Percentiles rank a stretch among this genome's conserved stretches.
Conservation (phyloP, 2,329 filamentous ascomycete species). For the Apiospora pterosperma region DNA sequence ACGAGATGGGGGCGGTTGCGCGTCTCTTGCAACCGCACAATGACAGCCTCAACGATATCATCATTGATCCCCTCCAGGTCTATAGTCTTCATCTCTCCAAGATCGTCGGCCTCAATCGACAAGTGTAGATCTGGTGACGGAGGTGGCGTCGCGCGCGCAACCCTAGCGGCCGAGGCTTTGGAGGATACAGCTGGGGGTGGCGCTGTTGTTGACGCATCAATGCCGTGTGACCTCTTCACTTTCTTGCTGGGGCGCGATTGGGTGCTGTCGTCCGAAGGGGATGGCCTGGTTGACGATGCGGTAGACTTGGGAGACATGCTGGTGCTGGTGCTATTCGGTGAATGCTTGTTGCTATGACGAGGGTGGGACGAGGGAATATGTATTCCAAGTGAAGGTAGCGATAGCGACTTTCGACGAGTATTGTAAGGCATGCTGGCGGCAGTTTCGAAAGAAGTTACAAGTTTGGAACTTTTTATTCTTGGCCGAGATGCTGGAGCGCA, state of each 20-base stretch:
- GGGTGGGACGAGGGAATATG: constrained; percentile 64
- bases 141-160: constrained; percentile 71
- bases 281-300: constrained; percentile 21
- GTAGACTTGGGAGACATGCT: constrained; percentile 27
- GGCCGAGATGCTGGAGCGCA: background rate
- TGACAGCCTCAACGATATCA: constrained; percentile 89
- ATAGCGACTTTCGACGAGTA: constrained; percentile 93
- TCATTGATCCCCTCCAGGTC: constrained; percentile 86
- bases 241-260: constrained; percentile 55
- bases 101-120: constrained; percentile 37
- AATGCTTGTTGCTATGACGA: constrained; percentile 30
- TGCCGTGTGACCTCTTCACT: constrained; percentile 73
- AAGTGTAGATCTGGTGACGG: constrained; percentile 60
- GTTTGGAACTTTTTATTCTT: background rate
- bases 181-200: constrained; percentile 15
- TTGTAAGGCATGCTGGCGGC: constrained; percentile 77
- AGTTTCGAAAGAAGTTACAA: background rate
- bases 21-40: constrained; percentile 83
- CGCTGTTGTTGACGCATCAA: constrained; percentile 27
- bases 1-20: constrained; percentile 91
- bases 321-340: constrained; percentile 14
- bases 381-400: constrained; percentile 88
- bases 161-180: constrained; percentile 36
- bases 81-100: constrained; percentile 47
- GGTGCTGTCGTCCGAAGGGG: constrained; percentile 27